Evolutionary conservation across 768 basidiomycete species (phyloP).

Genomic region (Glaciozyma martinii): DNA sequence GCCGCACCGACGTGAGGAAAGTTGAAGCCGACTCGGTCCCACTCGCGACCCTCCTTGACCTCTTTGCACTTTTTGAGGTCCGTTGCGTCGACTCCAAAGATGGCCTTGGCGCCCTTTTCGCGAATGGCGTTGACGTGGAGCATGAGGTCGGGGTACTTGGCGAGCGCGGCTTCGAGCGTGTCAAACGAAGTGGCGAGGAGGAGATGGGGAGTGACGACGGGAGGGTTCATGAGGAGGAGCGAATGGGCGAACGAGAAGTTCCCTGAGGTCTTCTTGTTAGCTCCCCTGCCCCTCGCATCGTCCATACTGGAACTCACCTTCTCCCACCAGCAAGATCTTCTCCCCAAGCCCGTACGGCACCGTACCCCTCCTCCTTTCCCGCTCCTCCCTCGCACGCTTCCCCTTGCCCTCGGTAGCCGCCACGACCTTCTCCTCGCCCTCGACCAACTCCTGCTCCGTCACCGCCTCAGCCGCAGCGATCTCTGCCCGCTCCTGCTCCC

Average conservation of each 20-base stretch:
- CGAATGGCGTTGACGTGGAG: conserved; percentile 52
- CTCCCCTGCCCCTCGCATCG: not conserved
- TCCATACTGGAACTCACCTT: conserved; percentile 48
- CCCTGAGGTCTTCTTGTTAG: conserved; percentile 24
- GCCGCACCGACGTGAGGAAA: conserved; percentile 86
- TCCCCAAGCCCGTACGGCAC: conserved; percentile 32
- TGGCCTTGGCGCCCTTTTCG: conserved; percentile 56
- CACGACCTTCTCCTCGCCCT: not conserved
- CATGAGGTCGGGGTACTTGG: conserved; percentile 66
- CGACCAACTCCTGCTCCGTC: not conserved
- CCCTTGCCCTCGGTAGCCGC: not conserved
- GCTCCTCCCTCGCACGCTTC: not conserved
- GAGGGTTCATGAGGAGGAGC: conserved; percentile 53
- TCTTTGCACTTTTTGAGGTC: conserved; percentile 53
- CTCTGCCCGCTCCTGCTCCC: not conserved
- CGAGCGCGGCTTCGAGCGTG: conserved; percentile 59
- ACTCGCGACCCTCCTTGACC: conserved; percentile 51
- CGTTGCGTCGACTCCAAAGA: conserved; percentile 80
- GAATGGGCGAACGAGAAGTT: conserved; percentile 87
- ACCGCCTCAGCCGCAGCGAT: not conserved
- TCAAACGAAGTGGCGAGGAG: conserved; percentile 82
- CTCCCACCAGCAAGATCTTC: conserved; percentile 59
- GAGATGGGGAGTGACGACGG: conserved; percentile 37
- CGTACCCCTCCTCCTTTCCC: not conserved
- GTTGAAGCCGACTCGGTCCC: conserved; percentile 84